Evolutionary conservation across 2,329 filamentous ascomycete genomes (phyloP).

Genomic region (Cytospora paraplurivora): DNA sequence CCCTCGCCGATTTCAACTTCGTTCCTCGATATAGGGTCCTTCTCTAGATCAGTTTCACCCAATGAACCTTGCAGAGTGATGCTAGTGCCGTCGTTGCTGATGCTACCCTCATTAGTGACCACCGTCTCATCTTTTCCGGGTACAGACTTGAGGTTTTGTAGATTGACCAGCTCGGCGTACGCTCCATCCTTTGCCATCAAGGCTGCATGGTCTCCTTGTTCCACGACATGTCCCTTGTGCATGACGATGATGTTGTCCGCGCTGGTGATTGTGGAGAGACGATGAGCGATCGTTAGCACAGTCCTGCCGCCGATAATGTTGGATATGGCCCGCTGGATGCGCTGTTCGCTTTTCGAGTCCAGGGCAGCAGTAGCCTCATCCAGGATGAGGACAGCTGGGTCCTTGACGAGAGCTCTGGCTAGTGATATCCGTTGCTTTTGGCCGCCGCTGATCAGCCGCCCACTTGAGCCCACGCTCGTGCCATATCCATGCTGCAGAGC

Average conservation of each 20-base stretch:
- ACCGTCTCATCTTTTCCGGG: background rate
- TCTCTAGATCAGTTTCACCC: conserved; percentile 13
- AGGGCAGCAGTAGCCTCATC: conserved; percentile 65
- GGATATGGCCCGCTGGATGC: conserved; percentile 54
- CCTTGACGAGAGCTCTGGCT: conserved; percentile 57
- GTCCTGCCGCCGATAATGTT: conserved; percentile 51
- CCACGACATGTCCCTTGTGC: conserved; percentile 22
- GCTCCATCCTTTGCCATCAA: conserved; percentile 57
- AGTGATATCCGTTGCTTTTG: conserved; percentile 63
- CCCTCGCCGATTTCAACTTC: background rate
- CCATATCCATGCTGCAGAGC: conserved; percentile 56
- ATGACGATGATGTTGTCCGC: conserved; percentile 61
- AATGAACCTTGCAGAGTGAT: conserved; percentile 8
- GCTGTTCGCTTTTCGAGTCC: conserved; percentile 59
- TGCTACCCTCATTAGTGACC: background rate
- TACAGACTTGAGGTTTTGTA: conserved; percentile 11
- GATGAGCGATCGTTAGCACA: conserved; percentile 55
- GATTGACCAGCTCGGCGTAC: conserved; percentile 54
- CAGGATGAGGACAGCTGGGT: conserved; percentile 60
- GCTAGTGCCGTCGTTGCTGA: background rate
- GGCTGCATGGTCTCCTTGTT: conserved; percentile 47
- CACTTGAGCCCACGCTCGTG: conserved; percentile 55
- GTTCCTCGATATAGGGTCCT: conserved; percentile 1
- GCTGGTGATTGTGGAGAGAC: conserved; percentile 51
- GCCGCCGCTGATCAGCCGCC: conserved; percentile 59